Conservation (phyloP, 139 green algal species). For the Haematococcus sp. region DNA sequence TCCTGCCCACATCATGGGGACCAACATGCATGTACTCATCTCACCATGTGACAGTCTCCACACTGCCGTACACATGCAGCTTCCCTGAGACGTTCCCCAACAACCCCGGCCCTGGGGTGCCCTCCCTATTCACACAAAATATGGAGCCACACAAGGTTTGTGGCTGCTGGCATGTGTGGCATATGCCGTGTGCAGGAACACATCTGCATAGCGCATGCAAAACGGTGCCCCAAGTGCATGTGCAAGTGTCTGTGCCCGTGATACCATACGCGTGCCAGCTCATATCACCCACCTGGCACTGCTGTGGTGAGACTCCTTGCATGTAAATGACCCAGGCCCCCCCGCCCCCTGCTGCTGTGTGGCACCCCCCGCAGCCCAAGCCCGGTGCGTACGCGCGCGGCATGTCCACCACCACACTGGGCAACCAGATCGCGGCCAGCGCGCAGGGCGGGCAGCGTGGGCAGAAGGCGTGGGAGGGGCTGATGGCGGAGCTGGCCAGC, state of each 20-base stretch:
- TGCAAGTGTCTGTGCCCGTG: neutral
- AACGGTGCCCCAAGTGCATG: neutral
- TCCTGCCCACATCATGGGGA: no score
- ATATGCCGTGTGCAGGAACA: no score
- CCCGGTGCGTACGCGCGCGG: slow-evolving; percentile 49
- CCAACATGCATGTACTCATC: no score
- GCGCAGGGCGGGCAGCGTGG: slow-evolving; percentile 29
- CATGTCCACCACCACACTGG: slow-evolving; percentile 41
- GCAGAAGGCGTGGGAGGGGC: slow-evolving; percentile 38
- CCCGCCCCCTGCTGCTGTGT: neutral
- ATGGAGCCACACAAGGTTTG: slow-evolving; percentile 37
- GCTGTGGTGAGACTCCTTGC: neutral
- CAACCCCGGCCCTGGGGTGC: slow-evolving; percentile 30
- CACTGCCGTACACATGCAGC: neutral
- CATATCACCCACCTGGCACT: neutral
- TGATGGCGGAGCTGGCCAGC: slow-evolving; percentile 55
- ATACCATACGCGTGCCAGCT: neutral
- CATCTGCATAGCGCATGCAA: no score
- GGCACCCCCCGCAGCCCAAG: neutral
- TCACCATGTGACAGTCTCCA: neutral
- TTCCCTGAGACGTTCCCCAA: slow-evolving; percentile 10
- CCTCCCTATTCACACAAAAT: slow-evolving; percentile 58
- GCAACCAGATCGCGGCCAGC: slow-evolving; percentile 24
- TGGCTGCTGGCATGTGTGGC: neutral
- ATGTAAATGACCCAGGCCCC: neutral